Conservation (phyloP, 73 alveolate species). For the Paramecium bursaria region DNA sequence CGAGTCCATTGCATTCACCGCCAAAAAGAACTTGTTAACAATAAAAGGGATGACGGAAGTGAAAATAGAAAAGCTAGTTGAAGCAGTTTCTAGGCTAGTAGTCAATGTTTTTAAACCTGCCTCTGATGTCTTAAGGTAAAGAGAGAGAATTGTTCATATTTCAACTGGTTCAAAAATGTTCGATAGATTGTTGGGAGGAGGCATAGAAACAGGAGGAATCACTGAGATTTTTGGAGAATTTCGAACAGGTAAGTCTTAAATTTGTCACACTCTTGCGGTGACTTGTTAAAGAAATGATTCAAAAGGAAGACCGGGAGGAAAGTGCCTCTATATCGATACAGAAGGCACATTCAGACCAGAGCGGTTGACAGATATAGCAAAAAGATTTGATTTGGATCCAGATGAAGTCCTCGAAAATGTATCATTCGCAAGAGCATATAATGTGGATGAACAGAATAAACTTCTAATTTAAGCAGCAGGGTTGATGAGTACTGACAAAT, state of each 20-base stretch:
- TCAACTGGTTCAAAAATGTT: slow-evolving; percentile 90
- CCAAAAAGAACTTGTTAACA: slow-evolving; percentile 86
- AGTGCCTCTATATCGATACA: slow-evolving; percentile 95
- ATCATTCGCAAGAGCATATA: slow-evolving; percentile 97
- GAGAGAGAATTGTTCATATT: slow-evolving; percentile 83
- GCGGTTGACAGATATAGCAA: slow-evolving; percentile 91
- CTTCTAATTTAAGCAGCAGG: slow-evolving; percentile 90
- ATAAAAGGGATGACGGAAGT: slow-evolving; percentile 97
- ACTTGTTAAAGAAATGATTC: slow-evolving; percentile 88
- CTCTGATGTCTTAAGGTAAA: slow-evolving; percentile 77
- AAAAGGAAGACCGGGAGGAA: slow-evolving; percentile 96
- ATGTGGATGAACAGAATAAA: slow-evolving; percentile 95
- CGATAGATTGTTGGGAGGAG: slow-evolving; percentile 95
- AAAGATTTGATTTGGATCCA: slow-evolving; percentile 92
- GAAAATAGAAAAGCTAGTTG: slow-evolving; percentile 91
- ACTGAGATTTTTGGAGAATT: slow-evolving; percentile 99
- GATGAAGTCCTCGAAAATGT: slow-evolving; percentile 96
- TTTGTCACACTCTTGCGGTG: slow-evolving; percentile 96
- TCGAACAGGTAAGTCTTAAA: slow-evolving; percentile 97
- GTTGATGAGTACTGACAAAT: slow-evolving; percentile 90
- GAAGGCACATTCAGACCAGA: slow-evolving; percentile 99
- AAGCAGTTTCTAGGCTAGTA: slow-evolving; percentile 79
- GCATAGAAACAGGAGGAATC: slow-evolving; percentile 93
- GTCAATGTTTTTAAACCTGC: slow-evolving; percentile 90
- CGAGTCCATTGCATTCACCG: slow-evolving; percentile 85